These are phyloP conservation scores for Tinospora cordifolia DNA, from an alignment of 164 flowering plant genomes.

Conservation along the genomic window DNA sequence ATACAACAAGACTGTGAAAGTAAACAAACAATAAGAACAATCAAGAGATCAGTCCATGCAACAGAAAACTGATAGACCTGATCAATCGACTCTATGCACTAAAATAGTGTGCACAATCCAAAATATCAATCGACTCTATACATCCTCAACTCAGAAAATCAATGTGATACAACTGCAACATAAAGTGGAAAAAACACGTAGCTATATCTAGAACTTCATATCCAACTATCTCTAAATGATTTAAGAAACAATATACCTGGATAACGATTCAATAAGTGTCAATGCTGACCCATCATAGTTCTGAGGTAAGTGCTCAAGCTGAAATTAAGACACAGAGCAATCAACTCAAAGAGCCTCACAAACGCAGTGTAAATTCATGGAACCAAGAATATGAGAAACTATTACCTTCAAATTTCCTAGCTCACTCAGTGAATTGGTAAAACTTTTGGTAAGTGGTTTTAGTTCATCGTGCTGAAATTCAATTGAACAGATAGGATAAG, in stretches of 20 bases:
- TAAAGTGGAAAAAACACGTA: background rate
- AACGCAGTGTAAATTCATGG: background rate
- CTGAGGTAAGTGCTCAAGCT: conserved; percentile 89
- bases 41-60: conserved; percentile 1
- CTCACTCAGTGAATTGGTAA: conserved; percentile 89
- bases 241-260: conserved; percentile 51
- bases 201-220: background rate
- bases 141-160: background rate
- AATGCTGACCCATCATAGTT: conserved; percentile 87
- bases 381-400: background rate
- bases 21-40: conserved; percentile 4
- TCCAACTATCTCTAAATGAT: background rate
- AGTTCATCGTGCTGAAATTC: conserved; percentile 85
- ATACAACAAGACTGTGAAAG: conserved; percentile 59
- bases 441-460: conserved; percentile 76
- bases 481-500: background rate
- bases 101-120: background rate
- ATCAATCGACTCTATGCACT: background rate
- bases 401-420: conserved; percentile 88
- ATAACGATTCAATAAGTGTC: conserved; percentile 85
- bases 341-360: conserved; percentile 2
- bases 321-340: conserved; percentile 19
- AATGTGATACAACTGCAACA: background rate
- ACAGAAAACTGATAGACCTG: background rate
- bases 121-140: background rate